Evolutionary conservation across 805 yeast species (phyloP).

Genomic region (Zygosaccharomyces bailii): DNA sequence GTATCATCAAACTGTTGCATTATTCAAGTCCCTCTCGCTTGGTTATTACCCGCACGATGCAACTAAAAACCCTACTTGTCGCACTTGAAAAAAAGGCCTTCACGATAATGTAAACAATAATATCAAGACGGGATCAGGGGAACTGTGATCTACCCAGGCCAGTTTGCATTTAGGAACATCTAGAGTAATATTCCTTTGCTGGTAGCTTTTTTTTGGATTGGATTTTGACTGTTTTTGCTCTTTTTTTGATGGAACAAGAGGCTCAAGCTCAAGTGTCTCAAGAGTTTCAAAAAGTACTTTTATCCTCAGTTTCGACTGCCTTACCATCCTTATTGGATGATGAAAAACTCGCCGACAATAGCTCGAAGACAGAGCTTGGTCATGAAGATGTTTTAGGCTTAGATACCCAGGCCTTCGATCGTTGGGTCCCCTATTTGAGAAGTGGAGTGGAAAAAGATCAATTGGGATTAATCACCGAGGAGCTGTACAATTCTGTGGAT

Average conservation of each 20-base stretch:
- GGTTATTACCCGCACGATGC: neutral
- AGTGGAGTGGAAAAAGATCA: constrained; percentile 27
- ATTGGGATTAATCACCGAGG: constrained; percentile 27
- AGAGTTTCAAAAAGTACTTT: constrained; percentile 32
- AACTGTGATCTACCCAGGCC: too few relatives aligned
- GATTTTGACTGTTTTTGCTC: constrained; percentile 1
- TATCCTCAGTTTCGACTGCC: constrained; percentile 22
- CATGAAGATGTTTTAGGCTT: constrained; percentile 26
- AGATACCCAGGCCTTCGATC: constrained; percentile 32
- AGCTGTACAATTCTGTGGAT: constrained; percentile 32
- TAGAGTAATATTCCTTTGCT: neutral
- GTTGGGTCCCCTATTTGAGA: constrained; percentile 36
- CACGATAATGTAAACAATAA: neutral
- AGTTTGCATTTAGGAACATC: neutral
- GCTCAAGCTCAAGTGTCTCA: constrained; percentile 24
- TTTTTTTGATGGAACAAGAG: constrained; percentile 29
- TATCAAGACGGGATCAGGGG: too few relatives aligned
- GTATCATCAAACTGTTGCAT: neutral
- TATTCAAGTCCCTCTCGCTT: neutral
- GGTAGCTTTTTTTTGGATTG: neutral
- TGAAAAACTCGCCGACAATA: constrained; percentile 4
- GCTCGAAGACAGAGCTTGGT: constrained; percentile 1
- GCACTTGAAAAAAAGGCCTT: neutral
- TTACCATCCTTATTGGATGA: constrained; percentile 11
- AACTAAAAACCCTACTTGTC: neutral